Conservation (phyloP, 1,284 basidiomycete genomes). For the Boletellus deceptivus region DNA sequence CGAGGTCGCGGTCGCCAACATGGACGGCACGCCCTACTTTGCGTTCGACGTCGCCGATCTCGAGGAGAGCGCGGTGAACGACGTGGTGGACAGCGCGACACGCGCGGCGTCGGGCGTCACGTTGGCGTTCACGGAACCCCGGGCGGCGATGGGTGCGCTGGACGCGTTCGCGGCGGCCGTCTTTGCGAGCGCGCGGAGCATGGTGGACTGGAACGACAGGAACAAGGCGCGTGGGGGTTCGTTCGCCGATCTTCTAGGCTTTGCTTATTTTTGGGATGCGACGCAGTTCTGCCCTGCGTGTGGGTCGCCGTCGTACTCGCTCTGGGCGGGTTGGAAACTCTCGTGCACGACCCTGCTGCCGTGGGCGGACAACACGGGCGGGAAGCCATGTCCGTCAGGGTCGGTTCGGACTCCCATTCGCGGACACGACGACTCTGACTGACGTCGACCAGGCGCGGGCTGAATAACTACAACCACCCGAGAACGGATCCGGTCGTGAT, state of each 20-base stretch:
- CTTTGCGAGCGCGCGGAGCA: conserved; percentile 72
- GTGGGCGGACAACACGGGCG: conserved; percentile 60
- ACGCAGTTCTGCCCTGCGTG: conserved; percentile 85
- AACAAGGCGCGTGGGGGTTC: conserved; percentile 59
- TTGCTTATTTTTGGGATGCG: background rate
- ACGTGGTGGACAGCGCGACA: conserved; percentile 42
- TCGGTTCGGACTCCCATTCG: conserved; percentile 35
- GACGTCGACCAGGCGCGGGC: conserved; percentile 57
- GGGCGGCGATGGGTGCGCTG: conserved; percentile 55
- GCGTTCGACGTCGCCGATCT: conserved; percentile 68
- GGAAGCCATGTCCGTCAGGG: conserved; percentile 67
- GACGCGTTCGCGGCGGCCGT: conserved; percentile 65
- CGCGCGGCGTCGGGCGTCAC: conserved; percentile 39
- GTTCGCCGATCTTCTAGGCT: conserved; percentile 1
- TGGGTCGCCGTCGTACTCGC: conserved; percentile 77
- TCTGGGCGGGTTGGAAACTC: conserved; percentile 97
- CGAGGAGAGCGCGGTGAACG: conserved; percentile 43
- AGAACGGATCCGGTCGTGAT: conserved; percentile 91
- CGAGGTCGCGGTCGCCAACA: conserved; percentile 48
- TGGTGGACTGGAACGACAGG: conserved; percentile 88
- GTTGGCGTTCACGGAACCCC: conserved; percentile 67
- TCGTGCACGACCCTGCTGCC: conserved; percentile 74
- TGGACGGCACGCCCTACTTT: conserved; percentile 78
- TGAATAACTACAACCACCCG: conserved; percentile 89
- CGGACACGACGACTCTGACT: conserved; percentile 10